phyloP scores from a whole-genome alignment of 2,329 filamentous ascomycete species.

The Alternaria postmessia region DNA sequence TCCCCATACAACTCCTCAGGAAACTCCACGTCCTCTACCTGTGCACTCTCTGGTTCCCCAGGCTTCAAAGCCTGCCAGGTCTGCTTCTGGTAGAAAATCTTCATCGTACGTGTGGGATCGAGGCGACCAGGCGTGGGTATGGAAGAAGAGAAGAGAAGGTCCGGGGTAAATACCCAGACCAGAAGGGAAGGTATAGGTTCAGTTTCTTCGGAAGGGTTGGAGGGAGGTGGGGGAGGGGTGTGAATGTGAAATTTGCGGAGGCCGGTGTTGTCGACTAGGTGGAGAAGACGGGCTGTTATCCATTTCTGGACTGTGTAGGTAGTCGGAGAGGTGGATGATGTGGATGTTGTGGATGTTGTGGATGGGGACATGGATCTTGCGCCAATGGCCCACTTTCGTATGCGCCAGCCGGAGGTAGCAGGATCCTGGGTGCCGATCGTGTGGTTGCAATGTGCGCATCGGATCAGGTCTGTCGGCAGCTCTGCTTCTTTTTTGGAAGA shows the following conservation, averaged over 20 bases:
- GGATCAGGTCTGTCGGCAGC: constrained; percentile 22
- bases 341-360: background rate
- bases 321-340: constrained; percentile 10
- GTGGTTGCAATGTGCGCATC: constrained; percentile 52
- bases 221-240: constrained; percentile 2
- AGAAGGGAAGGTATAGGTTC: constrained; percentile 40
- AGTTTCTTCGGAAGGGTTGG: background rate
- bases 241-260: constrained; percentile 66
- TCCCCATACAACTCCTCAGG: constrained; percentile 60
- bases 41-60: constrained; percentile 50
- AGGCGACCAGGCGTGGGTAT: constrained; percentile 28
- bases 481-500: constrained; percentile 10
- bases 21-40: constrained; percentile 62
- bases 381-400: constrained; percentile 60
- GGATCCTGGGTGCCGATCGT: constrained; percentile 54
- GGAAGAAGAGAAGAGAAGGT: constrained; percentile 64
- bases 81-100: constrained; percentile 61
- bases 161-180: constrained; percentile 69
- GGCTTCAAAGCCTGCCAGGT: constrained; percentile 34
- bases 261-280: constrained; percentile 64
- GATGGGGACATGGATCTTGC: constrained; percentile 24
- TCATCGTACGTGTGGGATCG: constrained; percentile 62
- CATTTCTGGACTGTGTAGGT: constrained; percentile 50
- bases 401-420: constrained; percentile 55
- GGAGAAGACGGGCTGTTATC: constrained; percentile 65